Evolutionary conservation across 225 moss, liverwort and hornwort genomes (phyloP).

Genomic region (Pleurozium schreberi): DNA sequence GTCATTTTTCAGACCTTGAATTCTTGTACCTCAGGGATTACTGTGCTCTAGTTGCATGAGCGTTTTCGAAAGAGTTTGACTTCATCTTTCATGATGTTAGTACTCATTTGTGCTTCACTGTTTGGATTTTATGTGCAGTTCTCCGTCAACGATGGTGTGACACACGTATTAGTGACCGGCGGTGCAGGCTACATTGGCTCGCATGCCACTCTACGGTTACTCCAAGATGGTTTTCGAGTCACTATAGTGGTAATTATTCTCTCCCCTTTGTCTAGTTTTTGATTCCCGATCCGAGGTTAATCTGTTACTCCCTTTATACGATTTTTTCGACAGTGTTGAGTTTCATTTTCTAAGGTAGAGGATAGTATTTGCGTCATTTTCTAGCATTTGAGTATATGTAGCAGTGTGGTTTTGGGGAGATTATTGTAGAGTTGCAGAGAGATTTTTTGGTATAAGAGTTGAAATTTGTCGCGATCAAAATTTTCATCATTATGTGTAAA

Average conservation of each 20-base stretch:
- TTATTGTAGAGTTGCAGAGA: not conserved
- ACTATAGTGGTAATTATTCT: constrained; percentile 57
- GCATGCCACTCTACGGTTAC: constrained; percentile 73
- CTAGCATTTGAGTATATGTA: not conserved
- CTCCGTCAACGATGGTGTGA: constrained; percentile 55
- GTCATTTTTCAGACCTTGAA: not conserved
- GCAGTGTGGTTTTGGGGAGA: not conserved
- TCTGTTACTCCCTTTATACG: not conserved
- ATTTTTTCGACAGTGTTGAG: not conserved
- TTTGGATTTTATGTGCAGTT: constrained; percentile 34
- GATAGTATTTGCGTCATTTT: not conserved
- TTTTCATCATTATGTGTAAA: not conserved
- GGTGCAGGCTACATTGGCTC: constrained; percentile 96
- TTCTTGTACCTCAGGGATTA: not conserved
- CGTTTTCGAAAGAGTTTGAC: not conserved
- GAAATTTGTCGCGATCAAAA: not conserved
- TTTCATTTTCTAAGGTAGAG: not conserved
- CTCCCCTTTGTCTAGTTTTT: not conserved
- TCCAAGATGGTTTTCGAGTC: constrained; percentile 67
- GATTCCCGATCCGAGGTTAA: not conserved
- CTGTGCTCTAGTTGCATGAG: not conserved
- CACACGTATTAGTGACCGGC: constrained; percentile 87
- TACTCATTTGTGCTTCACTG: not conserved
- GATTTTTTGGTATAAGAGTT: not conserved
- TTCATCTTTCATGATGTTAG: not conserved